These are phyloP conservation scores for Penicillium riverlandense DNA, from an alignment of 495 filamentous ascomycete species.

Conservation along the genomic window DNA sequence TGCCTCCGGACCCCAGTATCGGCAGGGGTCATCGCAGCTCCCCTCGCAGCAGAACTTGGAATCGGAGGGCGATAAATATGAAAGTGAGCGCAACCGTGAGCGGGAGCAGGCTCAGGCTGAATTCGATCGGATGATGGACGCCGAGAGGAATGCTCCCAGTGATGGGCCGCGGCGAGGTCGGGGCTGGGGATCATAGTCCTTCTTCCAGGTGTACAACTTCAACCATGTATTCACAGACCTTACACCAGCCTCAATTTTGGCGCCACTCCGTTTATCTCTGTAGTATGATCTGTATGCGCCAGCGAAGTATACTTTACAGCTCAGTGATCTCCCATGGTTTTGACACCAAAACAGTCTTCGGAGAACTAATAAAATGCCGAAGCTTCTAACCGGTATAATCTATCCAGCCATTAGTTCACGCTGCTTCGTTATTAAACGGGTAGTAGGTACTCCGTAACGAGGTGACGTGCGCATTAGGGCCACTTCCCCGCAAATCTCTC, in stretches of 20 bases:
- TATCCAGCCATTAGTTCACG: too few species aligned
- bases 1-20: slow-evolving; percentile 1
- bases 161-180: slow-evolving; percentile 8
- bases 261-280: too few species aligned
- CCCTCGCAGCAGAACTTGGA: slow-evolving; percentile 1
- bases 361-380: too few species aligned
- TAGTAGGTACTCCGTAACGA: too few species aligned
- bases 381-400: too few species aligned
- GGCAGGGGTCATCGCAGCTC: slow-evolving; percentile 1
- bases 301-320: too few species aligned
- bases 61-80: not conserved
- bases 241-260: not conserved
- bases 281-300: too few species aligned
- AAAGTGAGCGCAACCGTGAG: slow-evolving; percentile 14
- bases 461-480: too few species aligned
- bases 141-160: slow-evolving; percentile 22
- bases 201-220: not conserved
- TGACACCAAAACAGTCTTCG: too few species aligned
- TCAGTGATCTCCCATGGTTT: too few species aligned
- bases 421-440: too few species aligned
- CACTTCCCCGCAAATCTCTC: too few species aligned
- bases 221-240: not conserved
- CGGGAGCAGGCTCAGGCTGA: slow-evolving; percentile 31
- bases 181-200: slow-evolving; percentile 18
- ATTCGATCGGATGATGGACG: slow-evolving; percentile 36